These are phyloP conservation scores for Croton laevigatus DNA, from an alignment of 441 rosid genomes.

Conservation along the genomic window DNA sequence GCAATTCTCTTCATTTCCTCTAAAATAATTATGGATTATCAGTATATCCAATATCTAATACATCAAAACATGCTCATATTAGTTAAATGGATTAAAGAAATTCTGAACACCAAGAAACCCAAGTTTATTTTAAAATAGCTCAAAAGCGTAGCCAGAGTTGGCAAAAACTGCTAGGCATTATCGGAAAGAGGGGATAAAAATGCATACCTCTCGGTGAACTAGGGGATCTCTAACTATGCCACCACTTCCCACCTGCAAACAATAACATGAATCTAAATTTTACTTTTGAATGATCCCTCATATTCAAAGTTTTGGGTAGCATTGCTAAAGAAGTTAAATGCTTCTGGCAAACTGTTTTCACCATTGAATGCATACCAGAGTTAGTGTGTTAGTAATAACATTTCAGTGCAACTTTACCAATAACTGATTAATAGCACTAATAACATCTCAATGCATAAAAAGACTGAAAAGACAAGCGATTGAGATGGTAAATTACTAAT, in stretches of 20 bases:
- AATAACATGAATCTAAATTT: background rate
- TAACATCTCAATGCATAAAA: background rate
- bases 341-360: no score
- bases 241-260: conserved; percentile 77
- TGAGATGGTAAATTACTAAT: background rate
- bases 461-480: background rate
- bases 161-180: background rate
- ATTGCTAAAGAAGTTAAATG: no score
- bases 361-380: background rate
- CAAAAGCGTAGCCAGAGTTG: background rate
- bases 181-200: background rate
- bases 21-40: background rate
- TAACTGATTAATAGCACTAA: background rate
- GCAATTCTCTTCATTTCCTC: background rate
- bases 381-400: background rate
- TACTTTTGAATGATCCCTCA: background rate
- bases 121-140: background rate
- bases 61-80: background rate
- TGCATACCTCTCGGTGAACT: conserved; percentile 79
- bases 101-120: background rate
- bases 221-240: conserved; percentile 91
- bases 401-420: background rate
- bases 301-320: no score
- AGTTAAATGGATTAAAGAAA: background rate
- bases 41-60: background rate